These are phyloP conservation scores for Lichtheimia corymbifera DNA, from an alignment of 371 early-diverging fungal genomes.

Conservation along the genomic window DNA sequence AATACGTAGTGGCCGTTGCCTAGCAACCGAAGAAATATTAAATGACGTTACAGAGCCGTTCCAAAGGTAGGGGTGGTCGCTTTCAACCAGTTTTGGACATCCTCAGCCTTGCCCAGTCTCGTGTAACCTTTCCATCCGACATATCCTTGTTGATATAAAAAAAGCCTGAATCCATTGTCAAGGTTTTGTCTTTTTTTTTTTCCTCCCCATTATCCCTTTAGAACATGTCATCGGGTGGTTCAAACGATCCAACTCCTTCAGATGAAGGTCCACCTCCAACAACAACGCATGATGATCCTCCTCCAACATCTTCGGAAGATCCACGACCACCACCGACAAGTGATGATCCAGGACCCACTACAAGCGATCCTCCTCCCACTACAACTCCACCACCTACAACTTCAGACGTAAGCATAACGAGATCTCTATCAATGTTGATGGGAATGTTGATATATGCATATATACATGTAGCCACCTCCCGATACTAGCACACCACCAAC, in stretches of 20 bases:
- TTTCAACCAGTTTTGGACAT: too few species aligned
- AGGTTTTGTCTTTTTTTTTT: not conserved
- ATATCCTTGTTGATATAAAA: not conserved
- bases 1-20: too few species aligned
- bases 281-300: not conserved
- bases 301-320: not conserved
- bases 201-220: too few species aligned
- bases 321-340: constrained; percentile 1
- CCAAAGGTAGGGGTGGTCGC: too few species aligned
- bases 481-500: too few species aligned
- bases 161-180: not conserved
- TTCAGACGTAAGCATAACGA: too few species aligned
- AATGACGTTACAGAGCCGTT: too few species aligned
- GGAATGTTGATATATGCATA: too few species aligned
- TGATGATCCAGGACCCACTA: not conserved
- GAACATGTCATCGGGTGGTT: not conserved
- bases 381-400: not conserved
- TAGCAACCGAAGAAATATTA: too few species aligned
- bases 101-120: not conserved
- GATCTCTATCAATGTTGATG: too few species aligned
- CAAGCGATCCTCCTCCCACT: not conserved
- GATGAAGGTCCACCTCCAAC: constrained; percentile 3
- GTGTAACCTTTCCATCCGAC: constrained; percentile 3
- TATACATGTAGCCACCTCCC: too few species aligned
- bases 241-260: constrained; percentile 5